Evolutionary conservation across 176 grass and related monocot genomes (phyloP).

Genomic region (Thalia dealbata): DNA sequence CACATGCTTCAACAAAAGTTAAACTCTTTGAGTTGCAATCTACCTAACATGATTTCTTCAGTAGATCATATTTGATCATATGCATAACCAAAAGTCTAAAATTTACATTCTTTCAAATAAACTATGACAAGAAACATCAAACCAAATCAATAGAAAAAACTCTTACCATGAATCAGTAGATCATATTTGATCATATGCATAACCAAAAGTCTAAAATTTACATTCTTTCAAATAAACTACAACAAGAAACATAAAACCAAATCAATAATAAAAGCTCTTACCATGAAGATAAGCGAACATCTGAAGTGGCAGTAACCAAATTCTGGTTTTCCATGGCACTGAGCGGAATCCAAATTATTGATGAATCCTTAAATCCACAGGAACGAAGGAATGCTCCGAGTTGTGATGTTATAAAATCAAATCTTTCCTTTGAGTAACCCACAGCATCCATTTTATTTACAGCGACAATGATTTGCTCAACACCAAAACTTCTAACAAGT

Average conservation of each 20-base stretch:
- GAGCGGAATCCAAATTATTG: conserved; percentile 78
- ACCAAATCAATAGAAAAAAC: too few species aligned
- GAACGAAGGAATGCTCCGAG: conserved; percentile 64
- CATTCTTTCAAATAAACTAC: background rate
- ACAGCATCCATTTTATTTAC: conserved; percentile 95
- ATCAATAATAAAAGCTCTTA: conserved; percentile 28
- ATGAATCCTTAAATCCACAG: conserved; percentile 74
- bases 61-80: too few species aligned
- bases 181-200: too few species aligned
- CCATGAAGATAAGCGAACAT: conserved; percentile 61
- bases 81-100: too few species aligned
- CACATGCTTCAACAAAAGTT: background rate
- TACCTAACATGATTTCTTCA: background rate
- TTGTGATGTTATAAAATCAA: conserved; percentile 67
- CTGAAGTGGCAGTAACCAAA: conserved; percentile 52
- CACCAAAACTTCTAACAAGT: conserved; percentile 87
- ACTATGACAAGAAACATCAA: too few species aligned
- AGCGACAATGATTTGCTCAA: conserved; percentile 84
- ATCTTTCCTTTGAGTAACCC: conserved; percentile 81
- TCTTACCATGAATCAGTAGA: too few species aligned
- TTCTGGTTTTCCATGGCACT: conserved; percentile 87
- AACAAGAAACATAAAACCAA: conserved; percentile 1
- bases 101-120: too few species aligned
- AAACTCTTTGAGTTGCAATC: background rate
- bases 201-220: too few species aligned